phyloP scores from a whole-genome alignment of 495 filamentous ascomycete genomes.

The Podospora australis region DNA sequence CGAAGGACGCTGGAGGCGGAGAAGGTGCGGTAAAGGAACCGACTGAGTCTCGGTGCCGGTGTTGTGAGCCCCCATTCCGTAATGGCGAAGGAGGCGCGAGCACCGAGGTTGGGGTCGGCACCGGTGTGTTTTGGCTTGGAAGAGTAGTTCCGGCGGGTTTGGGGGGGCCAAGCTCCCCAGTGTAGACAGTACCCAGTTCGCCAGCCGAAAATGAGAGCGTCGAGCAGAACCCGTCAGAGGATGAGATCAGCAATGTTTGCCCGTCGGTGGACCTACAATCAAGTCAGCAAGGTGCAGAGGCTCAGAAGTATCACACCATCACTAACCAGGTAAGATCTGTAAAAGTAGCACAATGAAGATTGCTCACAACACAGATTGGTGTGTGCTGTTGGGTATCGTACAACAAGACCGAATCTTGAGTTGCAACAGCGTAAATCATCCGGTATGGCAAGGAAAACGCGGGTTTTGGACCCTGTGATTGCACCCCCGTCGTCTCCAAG shows the following conservation, averaged over 20 bases:
- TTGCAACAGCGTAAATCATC: slow-evolving; percentile 94
- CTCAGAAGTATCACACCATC: not conserved
- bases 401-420: slow-evolving; percentile 89
- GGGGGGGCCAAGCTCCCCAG: slow-evolving; percentile 52
- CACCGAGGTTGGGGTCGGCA: slow-evolving; percentile 56
- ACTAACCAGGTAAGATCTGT: slow-evolving; percentile 92
- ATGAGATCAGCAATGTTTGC: slow-evolving; percentile 85
- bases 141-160: slow-evolving; percentile 39
- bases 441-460: slow-evolving; percentile 86
- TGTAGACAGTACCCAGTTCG: slow-evolving; percentile 84
- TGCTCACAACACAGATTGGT: slow-evolving; percentile 88
- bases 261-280: slow-evolving; percentile 85
- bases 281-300: slow-evolving; percentile 21
- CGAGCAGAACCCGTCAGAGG: slow-evolving; percentile 96
- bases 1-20: slow-evolving; percentile 41
- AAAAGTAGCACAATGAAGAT: slow-evolving; percentile 94
- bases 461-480: slow-evolving; percentile 51
- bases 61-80: slow-evolving; percentile 32
- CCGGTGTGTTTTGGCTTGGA: slow-evolving; percentile 54
- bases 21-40: slow-evolving; percentile 51
- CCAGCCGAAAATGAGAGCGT: slow-evolving; percentile 75
- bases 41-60: slow-evolving; percentile 44
- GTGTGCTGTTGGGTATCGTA: slow-evolving; percentile 97
- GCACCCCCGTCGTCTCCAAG: slow-evolving; percentile 44
- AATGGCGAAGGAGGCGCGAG: slow-evolving; percentile 55